Evolutionary conservation across 169 alveolate species (phyloP).

Genomic region (Prorocentrum cordatum): DNA sequence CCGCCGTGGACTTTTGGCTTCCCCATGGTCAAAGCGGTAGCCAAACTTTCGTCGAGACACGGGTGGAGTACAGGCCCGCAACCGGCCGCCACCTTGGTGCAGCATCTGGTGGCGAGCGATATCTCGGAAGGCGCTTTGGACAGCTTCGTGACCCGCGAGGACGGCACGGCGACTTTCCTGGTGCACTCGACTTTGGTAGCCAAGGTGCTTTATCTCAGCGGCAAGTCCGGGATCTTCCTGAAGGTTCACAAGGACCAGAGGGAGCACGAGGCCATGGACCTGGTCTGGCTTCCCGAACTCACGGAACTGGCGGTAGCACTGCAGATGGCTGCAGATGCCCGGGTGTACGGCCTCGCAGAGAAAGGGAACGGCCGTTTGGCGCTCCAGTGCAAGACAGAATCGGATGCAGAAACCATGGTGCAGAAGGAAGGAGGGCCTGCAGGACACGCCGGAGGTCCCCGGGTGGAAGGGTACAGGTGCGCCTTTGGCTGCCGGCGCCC

Average conservation of each 20-base stretch:
- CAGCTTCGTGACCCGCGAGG: neutral
- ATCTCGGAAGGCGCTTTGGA: neutral
- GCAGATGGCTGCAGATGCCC: neutral
- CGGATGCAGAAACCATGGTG: neutral
- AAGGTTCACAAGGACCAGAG: neutral
- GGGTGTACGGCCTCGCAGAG: neutral
- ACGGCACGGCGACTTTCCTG: neutral
- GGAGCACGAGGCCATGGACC: neutral
- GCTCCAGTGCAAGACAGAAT: neutral
- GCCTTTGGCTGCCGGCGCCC: neutral
- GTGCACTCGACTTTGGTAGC: neutral
- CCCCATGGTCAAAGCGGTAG: neutral
- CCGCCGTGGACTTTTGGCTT: neutral
- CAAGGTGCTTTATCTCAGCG: neutral
- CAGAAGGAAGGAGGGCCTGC: neutral
- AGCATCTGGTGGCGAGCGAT: neutral
- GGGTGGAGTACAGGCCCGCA: neutral
- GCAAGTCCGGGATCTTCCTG: neutral
- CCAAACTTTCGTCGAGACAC: neutral
- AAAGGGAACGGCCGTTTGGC: neutral
- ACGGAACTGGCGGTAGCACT: neutral
- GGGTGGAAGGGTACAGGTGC: neutral
- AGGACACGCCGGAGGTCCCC: no score
- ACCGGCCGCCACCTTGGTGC: neutral
- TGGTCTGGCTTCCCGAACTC: neutral